A percentile compares a stretch with the other conserved stretches of the same genome.
These are phyloP conservation scores for Hyaloperonospora arabidopsidis DNA, from an alignment of 352 stramenopile species.

Conservation along the genomic window DNA sequence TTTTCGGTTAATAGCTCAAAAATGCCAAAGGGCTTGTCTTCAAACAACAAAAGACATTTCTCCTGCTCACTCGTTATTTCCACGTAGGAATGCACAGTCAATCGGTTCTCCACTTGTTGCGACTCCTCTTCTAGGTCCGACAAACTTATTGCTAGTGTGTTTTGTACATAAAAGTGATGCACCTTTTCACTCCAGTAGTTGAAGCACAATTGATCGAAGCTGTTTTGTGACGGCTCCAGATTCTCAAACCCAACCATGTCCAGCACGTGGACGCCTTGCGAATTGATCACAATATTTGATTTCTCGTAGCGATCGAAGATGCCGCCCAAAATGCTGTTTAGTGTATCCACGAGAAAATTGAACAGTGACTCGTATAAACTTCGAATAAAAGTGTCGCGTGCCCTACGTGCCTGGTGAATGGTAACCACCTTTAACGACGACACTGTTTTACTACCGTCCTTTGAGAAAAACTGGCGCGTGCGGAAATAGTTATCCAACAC, in stretches of 20 bases:
- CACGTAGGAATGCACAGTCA: constrained; percentile 50
- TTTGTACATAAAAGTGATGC: constrained; percentile 73
- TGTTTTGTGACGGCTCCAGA: constrained; percentile 47
- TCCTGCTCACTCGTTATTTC: constrained; percentile 49
- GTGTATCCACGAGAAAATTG: constrained; percentile 65
- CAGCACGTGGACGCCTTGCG: constrained; percentile 71
- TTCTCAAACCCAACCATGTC: constrained; percentile 76
- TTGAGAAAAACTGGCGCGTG: constrained; percentile 72
- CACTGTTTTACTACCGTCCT: constrained; percentile 59
- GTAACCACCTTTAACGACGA: constrained; percentile 81
- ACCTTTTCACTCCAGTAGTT: constrained; percentile 86
- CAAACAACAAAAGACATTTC: constrained; percentile 61
- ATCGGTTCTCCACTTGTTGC: constrained; percentile 50
- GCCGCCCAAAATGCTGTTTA: constrained; percentile 72
- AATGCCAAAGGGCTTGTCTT: constrained; percentile 65
- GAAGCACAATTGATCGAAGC: constrained; percentile 72
- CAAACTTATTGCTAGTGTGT: constrained; percentile 58
- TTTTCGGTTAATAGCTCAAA: constrained; percentile 67
- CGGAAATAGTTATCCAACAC: constrained; percentile 84
- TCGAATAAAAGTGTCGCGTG: constrained; percentile 71
- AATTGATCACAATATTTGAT: constrained; percentile 75
- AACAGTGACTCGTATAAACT: constrained; percentile 76
- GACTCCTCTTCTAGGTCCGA: constrained; percentile 51
- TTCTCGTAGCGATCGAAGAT: constrained; percentile 83
- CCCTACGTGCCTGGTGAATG: constrained; percentile 57